phyloP scores from a whole-genome alignment of 2,329 filamentous ascomycete species.

The Zasmidium citrigriseum region DNA sequence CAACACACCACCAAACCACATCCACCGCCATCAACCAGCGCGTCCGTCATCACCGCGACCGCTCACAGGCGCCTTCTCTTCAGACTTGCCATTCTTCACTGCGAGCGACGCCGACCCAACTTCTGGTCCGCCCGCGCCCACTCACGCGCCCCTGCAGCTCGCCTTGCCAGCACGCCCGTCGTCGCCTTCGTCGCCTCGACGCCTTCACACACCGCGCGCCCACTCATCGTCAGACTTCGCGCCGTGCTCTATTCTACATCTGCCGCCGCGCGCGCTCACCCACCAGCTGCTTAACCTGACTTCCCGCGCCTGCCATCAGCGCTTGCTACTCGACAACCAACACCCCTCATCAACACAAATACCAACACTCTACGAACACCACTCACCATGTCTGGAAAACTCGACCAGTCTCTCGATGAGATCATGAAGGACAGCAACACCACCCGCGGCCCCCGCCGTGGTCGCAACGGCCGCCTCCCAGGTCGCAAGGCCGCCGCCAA shows the following conservation, averaged over 20 bases:
- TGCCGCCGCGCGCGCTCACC: constrained; percentile 11
- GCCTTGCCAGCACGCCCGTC: background rate
- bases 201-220: background rate
- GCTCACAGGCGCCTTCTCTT: background rate
- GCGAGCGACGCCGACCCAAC: background rate
- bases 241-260: constrained; percentile 4
- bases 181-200: background rate
- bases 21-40: background rate
- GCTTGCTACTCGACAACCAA: background rate
- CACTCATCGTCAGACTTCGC: constrained; percentile 7
- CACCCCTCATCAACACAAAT: background rate
- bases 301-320: constrained; percentile 4
- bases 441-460: constrained; percentile 50
- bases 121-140: background rate
- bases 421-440: constrained; percentile 77
- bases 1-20: background rate
- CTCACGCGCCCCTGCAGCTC: constrained; percentile 7
- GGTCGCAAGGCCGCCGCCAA: constrained; percentile 52
- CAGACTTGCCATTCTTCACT: background rate
- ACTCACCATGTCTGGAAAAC: constrained; percentile 82
- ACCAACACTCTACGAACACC: constrained; percentile 12
- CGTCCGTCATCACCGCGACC: background rate
- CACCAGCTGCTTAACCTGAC: constrained; percentile 15
- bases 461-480: constrained; percentile 42
- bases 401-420: constrained; percentile 96